Conservation (phyloP, 23 red algal species). For the Gracilaria vermiculophylla region DNA sequence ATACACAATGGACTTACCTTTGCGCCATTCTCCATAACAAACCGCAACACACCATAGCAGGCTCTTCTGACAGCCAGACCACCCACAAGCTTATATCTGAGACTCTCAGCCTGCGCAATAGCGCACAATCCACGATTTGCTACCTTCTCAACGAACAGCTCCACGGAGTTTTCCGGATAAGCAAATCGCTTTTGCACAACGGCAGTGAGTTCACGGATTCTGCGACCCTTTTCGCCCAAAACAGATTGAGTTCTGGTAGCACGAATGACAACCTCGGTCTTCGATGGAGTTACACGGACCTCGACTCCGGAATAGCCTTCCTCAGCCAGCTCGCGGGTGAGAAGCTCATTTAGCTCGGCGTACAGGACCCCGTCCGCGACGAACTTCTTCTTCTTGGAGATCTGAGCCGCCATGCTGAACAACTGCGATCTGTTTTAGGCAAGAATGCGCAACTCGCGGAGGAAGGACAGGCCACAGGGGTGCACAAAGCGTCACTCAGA, state of each 20-base stretch:
- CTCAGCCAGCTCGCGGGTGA: slow-evolving; percentile 95
- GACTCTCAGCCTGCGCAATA: slow-evolving; percentile 98
- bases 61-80: slow-evolving; percentile 95
- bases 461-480: background rate
- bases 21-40: slow-evolving; percentile 92
- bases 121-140: slow-evolving; percentile 96
- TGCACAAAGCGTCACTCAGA: background rate
- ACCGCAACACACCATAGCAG: slow-evolving; percentile 98
- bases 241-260: slow-evolving; percentile 95
- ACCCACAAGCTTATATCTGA: slow-evolving; percentile 97
- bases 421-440: background rate
- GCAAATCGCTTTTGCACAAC: slow-evolving; percentile 97
- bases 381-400: slow-evolving; percentile 93
- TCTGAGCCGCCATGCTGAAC: slow-evolving; percentile 70
- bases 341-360: slow-evolving; percentile 92
- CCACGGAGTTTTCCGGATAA: slow-evolving; percentile 84
- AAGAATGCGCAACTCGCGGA: background rate
- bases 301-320: slow-evolving; percentile 99
- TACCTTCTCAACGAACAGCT: slow-evolving; percentile 96
- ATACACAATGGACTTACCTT: slow-evolving; percentile 37
- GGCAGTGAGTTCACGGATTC: slow-evolving; percentile 97
- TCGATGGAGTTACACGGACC: slow-evolving; percentile 79
- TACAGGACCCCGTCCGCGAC: slow-evolving; percentile 95
- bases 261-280: slow-evolving; percentile 93
- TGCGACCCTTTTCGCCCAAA: slow-evolving; percentile 89